Base-by-base conservation (phyloP, 106 monocot species). In the Xerophyta viscosa region DNA sequence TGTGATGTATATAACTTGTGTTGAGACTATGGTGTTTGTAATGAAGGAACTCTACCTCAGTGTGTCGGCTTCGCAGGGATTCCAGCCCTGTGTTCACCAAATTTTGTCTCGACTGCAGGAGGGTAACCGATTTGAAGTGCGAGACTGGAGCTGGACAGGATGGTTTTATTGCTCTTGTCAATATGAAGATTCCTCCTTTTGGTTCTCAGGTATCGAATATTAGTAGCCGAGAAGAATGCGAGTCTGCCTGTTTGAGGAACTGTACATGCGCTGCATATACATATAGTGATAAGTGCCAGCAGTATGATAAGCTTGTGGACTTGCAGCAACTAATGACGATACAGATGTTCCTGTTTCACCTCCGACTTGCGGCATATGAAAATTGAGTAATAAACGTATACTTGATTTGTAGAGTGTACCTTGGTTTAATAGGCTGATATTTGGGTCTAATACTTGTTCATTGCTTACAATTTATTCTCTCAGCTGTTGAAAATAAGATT, bases 361-460 rank as follows among this genome's bases (percentile, higher is more conserved):
- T 67, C 22, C 67, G 67, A 8, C 67, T 57, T 24, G 67, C 58
- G 0, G 67, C 58, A 28, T 58, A 57, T 2, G 66, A 66, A 22
- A n/a, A n/a, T n/a, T n/a, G n/a, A n/a, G n/a, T n/a, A n/a, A n/a
- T n/a, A n/a, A n/a, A n/a, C n/a, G n/a, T n/a, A n/a, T n/a, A n/a
- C n/a, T n/a, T n/a, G n/a, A n/a, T n/a, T n/a, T n/a, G n/a, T n/a
- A n/a, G n/a, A n/a, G n/a, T n/a, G n/a, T n/a, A n/a, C n/a, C n/a
- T n/a, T n/a, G n/a, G n/a, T n/a, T n/a, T n/a, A n/a, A n/a, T n/a
- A n/a, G n/a, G n/a, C n/a, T n/a, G n/a, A n/a, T n/a, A n/a, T n/a
- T n/a, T n/a, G n/a, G n/a, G n/a, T n/a, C n/a, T n/a, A n/a, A n/a
- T n/a, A n/a, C n/a, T n/a, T n/a, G n/a, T n/a, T n/a, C n/a, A n/a